Conservation (phyloP, 1,284 basidiomycete genomes). For the Sphaerobolus stellatus region DNA sequence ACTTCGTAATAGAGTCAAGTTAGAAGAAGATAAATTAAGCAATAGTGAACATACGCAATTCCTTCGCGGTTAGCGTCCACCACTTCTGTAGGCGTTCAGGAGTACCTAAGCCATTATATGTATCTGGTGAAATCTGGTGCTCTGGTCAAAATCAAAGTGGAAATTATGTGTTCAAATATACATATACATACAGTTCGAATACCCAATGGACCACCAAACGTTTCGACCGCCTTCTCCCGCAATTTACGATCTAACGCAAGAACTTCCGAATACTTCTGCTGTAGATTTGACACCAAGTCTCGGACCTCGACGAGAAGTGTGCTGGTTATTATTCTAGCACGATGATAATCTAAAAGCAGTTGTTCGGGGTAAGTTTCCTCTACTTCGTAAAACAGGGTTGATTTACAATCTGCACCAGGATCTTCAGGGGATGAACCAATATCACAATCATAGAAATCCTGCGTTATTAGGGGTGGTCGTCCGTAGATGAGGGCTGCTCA, state of each 20-base stretch:
- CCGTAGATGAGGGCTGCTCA: slow-evolving; percentile 31
- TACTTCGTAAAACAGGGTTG: neutral
- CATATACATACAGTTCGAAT: neutral
- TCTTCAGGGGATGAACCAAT: slow-evolving; percentile 38
- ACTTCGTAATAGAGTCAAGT: neutral
- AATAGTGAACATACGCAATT: neutral
- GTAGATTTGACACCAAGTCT: slow-evolving; percentile 1
- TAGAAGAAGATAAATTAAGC: neutral
- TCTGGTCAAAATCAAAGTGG: no score
- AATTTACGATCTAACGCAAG: slow-evolving; percentile 4
- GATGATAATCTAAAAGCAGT: neutral
- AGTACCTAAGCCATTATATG: neutral
- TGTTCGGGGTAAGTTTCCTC: neutral
- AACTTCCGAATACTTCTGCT: neutral
- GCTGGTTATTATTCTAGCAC: neutral
- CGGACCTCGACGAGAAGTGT: slow-evolving; percentile 2
- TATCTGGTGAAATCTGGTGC: neutral
- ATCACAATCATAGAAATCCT: slow-evolving; percentile 62
- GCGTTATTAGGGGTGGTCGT: slow-evolving; percentile 69
- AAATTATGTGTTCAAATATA: neutral
- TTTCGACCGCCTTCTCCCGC: slow-evolving; percentile 1
- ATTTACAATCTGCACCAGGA: neutral
- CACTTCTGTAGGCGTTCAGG: neutral
- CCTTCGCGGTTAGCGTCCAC: neutral
- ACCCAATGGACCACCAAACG: slow-evolving; percentile 2